Base-by-base conservation (phyloP, 352 stramenopile genomes). In the Pythium dissotocum region DNA sequence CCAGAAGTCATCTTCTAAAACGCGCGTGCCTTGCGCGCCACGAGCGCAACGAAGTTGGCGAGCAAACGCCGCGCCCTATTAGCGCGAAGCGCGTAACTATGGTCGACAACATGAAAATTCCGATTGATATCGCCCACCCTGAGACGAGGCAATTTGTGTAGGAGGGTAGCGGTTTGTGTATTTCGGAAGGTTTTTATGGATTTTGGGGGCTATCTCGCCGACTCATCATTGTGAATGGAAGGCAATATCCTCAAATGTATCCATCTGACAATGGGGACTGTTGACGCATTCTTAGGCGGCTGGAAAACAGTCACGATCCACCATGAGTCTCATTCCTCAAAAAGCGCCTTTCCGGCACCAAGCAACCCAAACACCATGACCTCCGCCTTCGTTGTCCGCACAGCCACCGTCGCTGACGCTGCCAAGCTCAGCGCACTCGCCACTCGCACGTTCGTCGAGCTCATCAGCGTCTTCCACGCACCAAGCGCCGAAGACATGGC, bases 371-470 rank as follows among this genome's bases (percentile, higher is more conserved):
- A 4, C 9, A 35, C 28, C 18, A 63, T 56, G 42, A 44, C 40
- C 32, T n/a, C 53, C 26, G 4, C 8, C 4, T 67, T 58, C 52
- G 21, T 18, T 7, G 16, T 73, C 33, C 70, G 73, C n/a, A 14
- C 44, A 2, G 73, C 73, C 14, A 68, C 67, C 12, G 4, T 63
- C 0, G 53, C 28, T 0, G 73, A 80, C 57, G 73, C 73, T 0
- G 48, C 48, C 12, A 36, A 30, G 32, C 67, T 80, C n/a, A 69
- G 70, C 26, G 55, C 58, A 2, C 33, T 77, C 36, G 73, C 73
- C n/a, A 61, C 61, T 13, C 73, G 70, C 40, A 80, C 70, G 57
- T 80, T 77, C 61, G 21, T 28, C 26, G 70, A 61, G 13, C 70
- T 61, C 18, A 13, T 46, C 9, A 46, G 72, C 77, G 28, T 46